A percentile compares a stretch with the other conserved stretches of the same genome.
Conservation (phyloP, 352 stramenopile genomes). For the Phytophthora pluvialis region DNA sequence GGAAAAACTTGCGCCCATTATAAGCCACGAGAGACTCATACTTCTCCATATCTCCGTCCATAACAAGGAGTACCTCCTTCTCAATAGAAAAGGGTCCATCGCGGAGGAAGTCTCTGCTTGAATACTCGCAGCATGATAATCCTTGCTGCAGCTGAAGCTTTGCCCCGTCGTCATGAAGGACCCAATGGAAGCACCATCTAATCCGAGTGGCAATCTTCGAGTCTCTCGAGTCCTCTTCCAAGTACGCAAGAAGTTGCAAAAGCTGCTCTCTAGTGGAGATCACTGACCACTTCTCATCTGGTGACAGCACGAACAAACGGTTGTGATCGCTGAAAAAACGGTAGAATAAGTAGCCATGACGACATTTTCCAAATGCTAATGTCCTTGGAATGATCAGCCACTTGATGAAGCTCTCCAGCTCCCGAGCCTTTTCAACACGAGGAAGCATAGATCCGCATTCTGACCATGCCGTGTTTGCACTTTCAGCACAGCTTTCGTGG, state of each 20-base stretch:
- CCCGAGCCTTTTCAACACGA: slow-evolving; percentile 51
- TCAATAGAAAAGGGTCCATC: slow-evolving; percentile 56
- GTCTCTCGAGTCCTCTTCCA: slow-evolving; percentile 51
- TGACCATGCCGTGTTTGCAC: slow-evolving; percentile 68
- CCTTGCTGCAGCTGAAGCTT: slow-evolving; percentile 23
- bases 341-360: slow-evolving; percentile 60
- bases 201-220: slow-evolving; percentile 45
- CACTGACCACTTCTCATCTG: slow-evolving; percentile 56
- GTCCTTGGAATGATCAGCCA: slow-evolving; percentile 67
- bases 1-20: slow-evolving; percentile 51
- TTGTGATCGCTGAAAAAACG: slow-evolving; percentile 66
- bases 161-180: slow-evolving; percentile 39
- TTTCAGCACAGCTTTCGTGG: slow-evolving; percentile 65
- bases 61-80: slow-evolving; percentile 45
- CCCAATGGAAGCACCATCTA: slow-evolving; percentile 45
- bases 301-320: slow-evolving; percentile 60
- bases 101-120: slow-evolving; percentile 38
- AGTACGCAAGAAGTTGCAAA: slow-evolving; percentile 51
- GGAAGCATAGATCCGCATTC: slow-evolving; percentile 59
- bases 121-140: slow-evolving; percentile 44
- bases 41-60: slow-evolving; percentile 57
- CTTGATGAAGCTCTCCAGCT: slow-evolving; percentile 72
- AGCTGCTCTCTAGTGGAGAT: slow-evolving; percentile 40
- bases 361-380: slow-evolving; percentile 62
- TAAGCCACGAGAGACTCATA: slow-evolving; percentile 55